Evolutionary conservation across 768 basidiomycete genomes (phyloP), one percentile per base, ranked within the genome.

Genomic region (Leucocoprinus leucothites): DNA sequence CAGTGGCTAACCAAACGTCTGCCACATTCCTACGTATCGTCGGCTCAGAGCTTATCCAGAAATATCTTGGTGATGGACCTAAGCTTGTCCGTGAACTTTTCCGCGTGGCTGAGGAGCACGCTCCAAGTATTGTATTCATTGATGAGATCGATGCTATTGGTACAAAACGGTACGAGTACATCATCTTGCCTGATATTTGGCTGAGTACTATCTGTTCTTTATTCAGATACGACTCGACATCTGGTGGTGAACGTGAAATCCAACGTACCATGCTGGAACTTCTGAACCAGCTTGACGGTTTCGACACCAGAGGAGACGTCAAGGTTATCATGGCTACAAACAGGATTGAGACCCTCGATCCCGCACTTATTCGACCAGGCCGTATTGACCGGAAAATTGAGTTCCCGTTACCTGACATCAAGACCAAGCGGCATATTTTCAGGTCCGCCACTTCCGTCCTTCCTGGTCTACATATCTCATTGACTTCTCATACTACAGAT

Each of bases 311-410:
- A 53, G 96, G 96, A n/a, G 97, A 98, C 67, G 95, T 99, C 56
- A 99, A 98, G 73, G 96, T 99, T 61, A 98, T 99, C 69, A 98
- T 98, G 97, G 97, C 97, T 11, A 99, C 97, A 4, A 99, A 99
- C 75, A 87, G 82, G 73, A 99, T 99, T 63, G 96, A 98, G 69
- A 87, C 93, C 2, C 82, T 99, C 25, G 97, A 99, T 71, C 97
- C 97, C 52, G 97, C 97, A 16, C 85, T 99, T 57, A 97, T 99
- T 65, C 91, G 97, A 49, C 97, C 97, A 4, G 97, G 97, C 45
- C 93, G 97, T 65, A 98, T 99, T 59, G 97, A 99, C 65, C 84
- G 97, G 51, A 99, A 99, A 78, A 99, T 99, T 49, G 97, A 97
- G 68, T 97, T 96, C 77, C 95, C 94, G 14, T 73, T 98, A 28